Evolutionary conservation across 192 early-diverging fungal genomes (phyloP).

Genomic region (Thoreauomyces humboldtii): DNA sequence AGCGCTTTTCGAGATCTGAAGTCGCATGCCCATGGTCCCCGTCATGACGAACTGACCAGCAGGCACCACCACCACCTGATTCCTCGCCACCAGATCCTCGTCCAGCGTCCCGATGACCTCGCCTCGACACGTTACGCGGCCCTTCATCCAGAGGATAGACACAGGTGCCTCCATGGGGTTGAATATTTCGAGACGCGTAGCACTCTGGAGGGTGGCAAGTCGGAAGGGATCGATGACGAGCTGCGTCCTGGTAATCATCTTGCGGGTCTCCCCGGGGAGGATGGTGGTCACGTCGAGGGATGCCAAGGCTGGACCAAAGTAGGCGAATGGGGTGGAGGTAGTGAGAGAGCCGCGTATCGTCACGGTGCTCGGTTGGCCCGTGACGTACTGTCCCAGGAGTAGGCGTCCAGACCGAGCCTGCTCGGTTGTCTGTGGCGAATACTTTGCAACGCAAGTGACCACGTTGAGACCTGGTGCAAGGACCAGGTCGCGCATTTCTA

Average conservation of each 20-base stretch:
- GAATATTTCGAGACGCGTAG: conserved; percentile 12
- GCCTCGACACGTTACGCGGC: conserved; percentile 16
- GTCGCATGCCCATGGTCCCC: conserved; percentile 20
- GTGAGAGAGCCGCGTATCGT: conserved; percentile 12
- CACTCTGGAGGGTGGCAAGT: conserved; percentile 7
- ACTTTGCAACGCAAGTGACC: conserved; percentile 6
- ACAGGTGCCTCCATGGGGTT: conserved; percentile 21
- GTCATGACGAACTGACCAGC: not conserved
- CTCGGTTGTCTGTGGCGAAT: not conserved
- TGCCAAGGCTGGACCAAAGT: conserved; percentile 14
- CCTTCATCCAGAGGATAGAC: conserved; percentile 26
- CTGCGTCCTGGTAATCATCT: conserved; percentile 23
- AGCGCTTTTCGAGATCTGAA: not conserved
- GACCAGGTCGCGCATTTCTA: conserved; percentile 14
- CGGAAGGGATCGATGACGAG: conserved; percentile 27
- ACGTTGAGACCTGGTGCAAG: conserved; percentile 14
- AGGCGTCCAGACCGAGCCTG: conserved; percentile 9
- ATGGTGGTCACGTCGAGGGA: conserved; percentile 11
- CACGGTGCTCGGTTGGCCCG: not conserved
- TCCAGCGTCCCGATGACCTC: conserved; percentile 14
- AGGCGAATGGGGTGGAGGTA: conserved; percentile 15
- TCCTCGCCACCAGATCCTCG: conserved; percentile 9
- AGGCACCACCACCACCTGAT: conserved; percentile 4
- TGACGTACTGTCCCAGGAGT: conserved; percentile 17
- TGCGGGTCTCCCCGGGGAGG: conserved; percentile 16